Conservation (phyloP, 345 rosid genomes). For the Arabis hirsuta region DNA sequence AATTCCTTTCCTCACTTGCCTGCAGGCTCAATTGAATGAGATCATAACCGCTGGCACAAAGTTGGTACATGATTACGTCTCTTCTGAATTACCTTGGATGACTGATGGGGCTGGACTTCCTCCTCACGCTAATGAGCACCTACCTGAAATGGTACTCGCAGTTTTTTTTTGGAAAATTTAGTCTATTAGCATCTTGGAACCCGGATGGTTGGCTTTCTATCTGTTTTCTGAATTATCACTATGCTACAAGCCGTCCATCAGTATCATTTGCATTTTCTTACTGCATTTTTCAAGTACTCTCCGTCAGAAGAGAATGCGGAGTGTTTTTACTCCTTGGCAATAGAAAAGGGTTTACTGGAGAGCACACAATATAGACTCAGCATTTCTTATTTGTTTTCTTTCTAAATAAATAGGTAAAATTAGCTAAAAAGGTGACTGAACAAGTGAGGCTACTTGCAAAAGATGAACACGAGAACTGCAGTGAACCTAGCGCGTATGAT, state of each 20-base stretch:
- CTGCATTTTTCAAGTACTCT: neutral
- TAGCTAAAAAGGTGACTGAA: slow-evolving; percentile 93
- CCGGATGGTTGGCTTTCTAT: slow-evolving; percentile 6
- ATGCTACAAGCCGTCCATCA: neutral
- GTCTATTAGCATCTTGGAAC: slow-evolving; percentile 25
- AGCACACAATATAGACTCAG: slow-evolving; percentile 13
- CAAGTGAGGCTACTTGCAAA: slow-evolving; percentile 89
- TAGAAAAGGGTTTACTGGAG: slow-evolving; percentile 7
- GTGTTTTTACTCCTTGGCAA: neutral
- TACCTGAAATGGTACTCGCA: slow-evolving; percentile 67
- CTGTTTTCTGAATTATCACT: neutral
- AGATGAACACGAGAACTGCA: slow-evolving; percentile 84
- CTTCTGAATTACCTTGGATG: slow-evolving; percentile 91
- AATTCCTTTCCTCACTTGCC: slow-evolving; percentile 23
- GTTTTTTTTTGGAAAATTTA: slow-evolving; percentile 1
- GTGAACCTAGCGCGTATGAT: slow-evolving; percentile 69
- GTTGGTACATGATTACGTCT: slow-evolving; percentile 51
- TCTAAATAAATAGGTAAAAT: slow-evolving; percentile 55
- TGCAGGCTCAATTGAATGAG: slow-evolving; percentile 88
- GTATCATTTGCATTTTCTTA: slow-evolving; percentile 22
- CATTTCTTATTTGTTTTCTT: slow-evolving; percentile 29
- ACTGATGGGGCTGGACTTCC: slow-evolving; percentile 96
- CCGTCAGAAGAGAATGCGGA: neutral
- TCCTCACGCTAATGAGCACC: slow-evolving; percentile 74
- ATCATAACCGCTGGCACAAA: slow-evolving; percentile 71